phyloP scores from a whole-genome alignment of 2,329 filamentous ascomycete genomes.

The Fusarium abutilonis region DNA sequence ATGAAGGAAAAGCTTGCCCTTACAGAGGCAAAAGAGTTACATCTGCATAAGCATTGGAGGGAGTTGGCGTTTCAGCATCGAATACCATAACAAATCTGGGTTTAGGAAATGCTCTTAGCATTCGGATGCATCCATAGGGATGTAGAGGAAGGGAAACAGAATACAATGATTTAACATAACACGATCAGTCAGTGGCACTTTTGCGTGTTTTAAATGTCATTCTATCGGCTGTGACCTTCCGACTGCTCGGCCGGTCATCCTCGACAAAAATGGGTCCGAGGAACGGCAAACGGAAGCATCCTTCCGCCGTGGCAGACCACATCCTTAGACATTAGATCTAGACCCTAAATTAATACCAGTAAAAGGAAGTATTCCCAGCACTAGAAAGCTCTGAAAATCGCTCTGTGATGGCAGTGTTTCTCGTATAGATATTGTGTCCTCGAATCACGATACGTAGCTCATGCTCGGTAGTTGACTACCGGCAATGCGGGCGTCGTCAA shows the following conservation, averaged over 20 bases:
- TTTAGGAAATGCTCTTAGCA: slow-evolving; percentile 4
- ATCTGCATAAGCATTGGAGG: slow-evolving; percentile 29
- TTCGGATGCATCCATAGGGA: slow-evolving; percentile 18
- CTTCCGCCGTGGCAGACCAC: slow-evolving; percentile 21
- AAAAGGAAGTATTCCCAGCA: background rate
- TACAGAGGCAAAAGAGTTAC: slow-evolving; percentile 11
- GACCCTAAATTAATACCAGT: background rate
- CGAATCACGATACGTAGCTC: background rate
- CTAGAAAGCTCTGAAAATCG: background rate
- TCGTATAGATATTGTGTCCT: background rate
- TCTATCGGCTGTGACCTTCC: slow-evolving; percentile 3
- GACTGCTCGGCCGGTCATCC: slow-evolving; percentile 3
- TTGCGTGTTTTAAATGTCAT: background rate
- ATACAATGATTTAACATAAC: too few species aligned
- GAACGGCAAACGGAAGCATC: slow-evolving; percentile 26
- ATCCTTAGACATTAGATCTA: slow-evolving; percentile 1
- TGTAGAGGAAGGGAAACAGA: background rate
- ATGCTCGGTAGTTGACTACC: slow-evolving; percentile 3
- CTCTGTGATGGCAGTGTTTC: background rate
- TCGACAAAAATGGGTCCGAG: slow-evolving; percentile 30
- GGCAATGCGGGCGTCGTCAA: background rate
- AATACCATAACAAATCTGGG: slow-evolving; percentile 10
- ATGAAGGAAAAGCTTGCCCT: slow-evolving; percentile 14
- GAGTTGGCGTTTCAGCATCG: slow-evolving; percentile 33
- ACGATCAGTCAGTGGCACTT: too few species aligned